Percentiles rank a stretch among this genome's conserved stretches.
Evolutionary conservation across 2,329 filamentous ascomycete genomes (phyloP).

Genomic region (Sclerotinia sclerotiorum): DNA sequence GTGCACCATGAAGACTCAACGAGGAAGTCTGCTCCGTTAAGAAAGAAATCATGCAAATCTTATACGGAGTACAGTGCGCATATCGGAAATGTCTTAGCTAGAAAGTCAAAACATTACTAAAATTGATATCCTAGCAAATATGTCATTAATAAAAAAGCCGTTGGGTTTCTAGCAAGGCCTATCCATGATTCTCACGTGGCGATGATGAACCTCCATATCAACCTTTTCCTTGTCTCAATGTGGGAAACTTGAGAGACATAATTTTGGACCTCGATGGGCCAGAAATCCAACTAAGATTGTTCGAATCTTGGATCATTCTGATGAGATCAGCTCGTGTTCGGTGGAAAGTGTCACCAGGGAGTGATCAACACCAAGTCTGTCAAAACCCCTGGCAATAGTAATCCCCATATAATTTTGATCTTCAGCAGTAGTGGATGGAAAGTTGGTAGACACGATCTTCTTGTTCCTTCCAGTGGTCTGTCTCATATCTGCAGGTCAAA

Average conservation of each 20-base stretch:
- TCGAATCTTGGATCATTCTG: slow-evolving; percentile 10
- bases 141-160: slow-evolving; percentile 18
- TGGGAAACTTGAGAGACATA: neutral
- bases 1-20: slow-evolving; percentile 18
- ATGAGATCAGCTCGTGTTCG: slow-evolving; percentile 19
- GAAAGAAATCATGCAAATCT: neutral
- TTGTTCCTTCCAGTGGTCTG: neutral
- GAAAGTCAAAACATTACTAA: neutral
- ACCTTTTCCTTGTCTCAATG: neutral
- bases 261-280: neutral
- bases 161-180: slow-evolving; percentile 19
- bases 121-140: neutral
- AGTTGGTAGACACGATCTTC: slow-evolving; percentile 1
- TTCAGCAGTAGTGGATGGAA: neutral
- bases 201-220: slow-evolving; percentile 7
- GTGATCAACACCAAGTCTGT: slow-evolving; percentile 2
- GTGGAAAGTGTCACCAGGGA: slow-evolving; percentile 4
- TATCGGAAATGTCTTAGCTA: neutral
- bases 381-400: neutral
- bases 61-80: neutral
- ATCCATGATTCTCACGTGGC: slow-evolving; percentile 25
- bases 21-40: slow-evolving; percentile 18
- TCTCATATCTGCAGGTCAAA: neutral
- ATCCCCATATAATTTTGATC: slow-evolving; percentile 16
- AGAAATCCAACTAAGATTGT: slow-evolving; percentile 1